phyloP scores from a whole-genome alignment of 192 early-diverging fungal species.

The Chytriomyces confervae region DNA sequence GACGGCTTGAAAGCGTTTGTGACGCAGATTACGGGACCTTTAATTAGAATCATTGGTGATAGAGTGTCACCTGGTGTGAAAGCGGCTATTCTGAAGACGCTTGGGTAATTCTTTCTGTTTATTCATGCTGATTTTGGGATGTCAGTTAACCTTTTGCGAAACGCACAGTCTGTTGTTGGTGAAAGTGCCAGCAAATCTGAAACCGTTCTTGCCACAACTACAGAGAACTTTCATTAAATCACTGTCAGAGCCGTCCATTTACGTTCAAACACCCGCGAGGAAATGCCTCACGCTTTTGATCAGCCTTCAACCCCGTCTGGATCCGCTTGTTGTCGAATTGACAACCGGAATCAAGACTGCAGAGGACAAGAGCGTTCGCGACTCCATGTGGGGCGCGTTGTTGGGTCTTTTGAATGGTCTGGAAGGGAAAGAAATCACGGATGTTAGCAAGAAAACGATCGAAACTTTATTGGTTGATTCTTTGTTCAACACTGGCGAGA shows the following conservation, averaged over 20 bases:
- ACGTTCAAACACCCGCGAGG: slow-evolving; percentile 81
- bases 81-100: slow-evolving; percentile 86
- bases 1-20: slow-evolving; percentile 86
- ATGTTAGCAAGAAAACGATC: slow-evolving; percentile 64
- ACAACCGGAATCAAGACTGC: slow-evolving; percentile 68
- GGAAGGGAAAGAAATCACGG: slow-evolving; percentile 63
- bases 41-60: slow-evolving; percentile 98
- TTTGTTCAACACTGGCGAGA: slow-evolving; percentile 58
- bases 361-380: slow-evolving; percentile 65
- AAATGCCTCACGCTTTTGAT: slow-evolving; percentile 76
- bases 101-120: slow-evolving; percentile 60
- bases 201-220: slow-evolving; percentile 97
- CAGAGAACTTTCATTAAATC: slow-evolving; percentile 96
- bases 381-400: slow-evolving; percentile 76
- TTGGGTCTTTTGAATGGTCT: slow-evolving; percentile 67
- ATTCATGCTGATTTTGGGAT: slow-evolving; percentile 19
- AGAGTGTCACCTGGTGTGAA: slow-evolving; percentile 91
- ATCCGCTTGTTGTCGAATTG: slow-evolving; percentile 80
- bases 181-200: slow-evolving; percentile 87
- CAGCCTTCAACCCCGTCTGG: slow-evolving; percentile 73
- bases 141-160: slow-evolving; percentile 9
- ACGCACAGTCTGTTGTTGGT: slow-evolving; percentile 69
- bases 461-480: slow-evolving; percentile 64
- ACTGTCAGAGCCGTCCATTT: slow-evolving; percentile 74
- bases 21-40: slow-evolving; percentile 93